Conservation (phyloP, 2,329 filamentous ascomycete genomes). For the Neofusicoccum parvum region DNA sequence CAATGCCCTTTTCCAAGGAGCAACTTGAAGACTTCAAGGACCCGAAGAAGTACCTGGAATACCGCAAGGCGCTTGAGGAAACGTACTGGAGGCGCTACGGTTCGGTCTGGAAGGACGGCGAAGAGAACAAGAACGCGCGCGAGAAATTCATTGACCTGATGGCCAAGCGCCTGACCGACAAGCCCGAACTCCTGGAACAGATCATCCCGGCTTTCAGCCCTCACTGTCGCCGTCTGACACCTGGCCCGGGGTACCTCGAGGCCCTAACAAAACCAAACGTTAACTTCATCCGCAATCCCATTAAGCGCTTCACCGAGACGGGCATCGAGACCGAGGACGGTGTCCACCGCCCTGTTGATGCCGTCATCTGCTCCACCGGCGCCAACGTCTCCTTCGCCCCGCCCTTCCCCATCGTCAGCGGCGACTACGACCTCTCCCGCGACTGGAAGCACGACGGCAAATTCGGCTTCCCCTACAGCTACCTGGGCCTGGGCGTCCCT, state of each 20-base stretch:
- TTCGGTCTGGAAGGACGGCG: slow-evolving; percentile 40
- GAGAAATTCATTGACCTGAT: slow-evolving; percentile 37
- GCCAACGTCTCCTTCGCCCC: slow-evolving; percentile 57
- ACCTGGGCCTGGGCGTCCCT: slow-evolving; percentile 64
- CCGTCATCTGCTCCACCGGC: slow-evolving; percentile 66
- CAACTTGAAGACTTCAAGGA: slow-evolving; percentile 61
- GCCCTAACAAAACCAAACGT: slow-evolving; percentile 45
- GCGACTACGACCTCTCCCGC: slow-evolving; percentile 52
- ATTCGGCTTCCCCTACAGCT: slow-evolving; percentile 64
- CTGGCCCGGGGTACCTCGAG: slow-evolving; percentile 42
- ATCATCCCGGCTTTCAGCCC: slow-evolving; percentile 44
- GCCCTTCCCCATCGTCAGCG: slow-evolving; percentile 61
- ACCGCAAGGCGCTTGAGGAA: slow-evolving; percentile 46
- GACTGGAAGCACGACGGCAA: slow-evolving; percentile 60
- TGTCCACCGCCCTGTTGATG: slow-evolving; percentile 41
- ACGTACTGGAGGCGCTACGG: slow-evolving; percentile 62
- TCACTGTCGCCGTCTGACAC: slow-evolving; percentile 36
- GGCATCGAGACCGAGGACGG: slow-evolving; percentile 46
- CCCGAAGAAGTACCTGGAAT: slow-evolving; percentile 60
- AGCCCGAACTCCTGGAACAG: slow-evolving; percentile 45
- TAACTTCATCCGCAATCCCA: slow-evolving; percentile 42
- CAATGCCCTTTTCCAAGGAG: slow-evolving; percentile 52
- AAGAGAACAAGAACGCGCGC: slow-evolving; percentile 36
- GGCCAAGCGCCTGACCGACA: slow-evolving; percentile 42
- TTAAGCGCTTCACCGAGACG: slow-evolving; percentile 40